These are phyloP conservation scores for Apiotrichum gracile DNA, from an alignment of 1,284 basidiomycete genomes.

Conservation along the genomic window DNA sequence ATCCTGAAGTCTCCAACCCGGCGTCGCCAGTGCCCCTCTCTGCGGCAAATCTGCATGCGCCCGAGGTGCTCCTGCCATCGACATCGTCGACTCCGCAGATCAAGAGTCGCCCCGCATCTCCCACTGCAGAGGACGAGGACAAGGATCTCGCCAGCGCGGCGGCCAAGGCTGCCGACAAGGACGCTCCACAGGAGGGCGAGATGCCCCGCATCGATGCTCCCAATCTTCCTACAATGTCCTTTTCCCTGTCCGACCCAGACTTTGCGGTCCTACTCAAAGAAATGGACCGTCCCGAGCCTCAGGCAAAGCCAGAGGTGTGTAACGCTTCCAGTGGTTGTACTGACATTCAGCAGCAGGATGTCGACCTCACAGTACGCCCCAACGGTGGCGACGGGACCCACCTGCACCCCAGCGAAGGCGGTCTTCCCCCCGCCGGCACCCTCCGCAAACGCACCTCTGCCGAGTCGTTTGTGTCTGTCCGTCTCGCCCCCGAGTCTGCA, in stretches of 20 bases:
- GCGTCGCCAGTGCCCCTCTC: neutral
- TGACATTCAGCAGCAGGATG: neutral
- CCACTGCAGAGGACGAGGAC: neutral
- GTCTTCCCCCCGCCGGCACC: conserved; percentile 13
- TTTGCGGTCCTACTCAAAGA: conserved; percentile 45
- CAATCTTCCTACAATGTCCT: conserved; percentile 42
- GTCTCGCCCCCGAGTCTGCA: conserved; percentile 28
- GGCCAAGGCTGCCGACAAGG: neutral
- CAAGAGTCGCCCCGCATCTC: neutral
- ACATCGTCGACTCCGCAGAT: neutral
- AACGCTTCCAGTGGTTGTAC: neutral
- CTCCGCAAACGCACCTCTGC: conserved; percentile 36
- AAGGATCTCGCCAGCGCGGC: neutral
- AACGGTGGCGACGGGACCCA: conserved; percentile 12
- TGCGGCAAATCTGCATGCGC: neutral
- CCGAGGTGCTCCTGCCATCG: neutral
- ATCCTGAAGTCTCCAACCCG: neutral
- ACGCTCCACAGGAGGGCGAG: neutral
- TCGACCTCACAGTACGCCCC: neutral
- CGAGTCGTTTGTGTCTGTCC: conserved; percentile 32
- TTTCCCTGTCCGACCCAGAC: conserved; percentile 47
- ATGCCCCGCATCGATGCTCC: conserved; percentile 40
- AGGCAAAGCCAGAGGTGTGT: neutral
- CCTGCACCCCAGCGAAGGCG: conserved; percentile 25
- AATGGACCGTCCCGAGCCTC: conserved; percentile 18